Percentiles rank a stretch among this genome's conserved stretches.
These are phyloP conservation scores for Fabrea salina DNA, from an alignment of 169 alveolate species.

Conservation along the genomic window DNA sequence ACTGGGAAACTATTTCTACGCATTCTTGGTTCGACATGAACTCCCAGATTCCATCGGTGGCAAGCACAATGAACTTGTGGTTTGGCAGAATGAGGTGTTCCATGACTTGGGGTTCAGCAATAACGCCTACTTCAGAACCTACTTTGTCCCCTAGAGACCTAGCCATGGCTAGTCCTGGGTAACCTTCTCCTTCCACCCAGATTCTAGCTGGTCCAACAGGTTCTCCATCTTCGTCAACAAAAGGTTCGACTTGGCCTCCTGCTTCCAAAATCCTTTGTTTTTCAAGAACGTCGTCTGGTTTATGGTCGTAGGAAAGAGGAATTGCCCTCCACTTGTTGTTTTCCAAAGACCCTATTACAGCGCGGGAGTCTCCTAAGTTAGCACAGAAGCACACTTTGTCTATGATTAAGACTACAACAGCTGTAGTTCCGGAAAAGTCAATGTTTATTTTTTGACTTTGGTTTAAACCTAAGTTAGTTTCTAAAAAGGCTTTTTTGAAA, in stretches of 20 bases:
- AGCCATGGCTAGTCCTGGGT: conserved; percentile 91
- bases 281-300: conserved; percentile 78
- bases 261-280: conserved; percentile 73
- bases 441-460: conserved; percentile 1
- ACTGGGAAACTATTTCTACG: conserved; percentile 22
- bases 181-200: conserved; percentile 30
- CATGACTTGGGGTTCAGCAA: conserved; percentile 76
- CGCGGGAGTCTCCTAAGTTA: conserved; percentile 65
- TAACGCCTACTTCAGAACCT: conserved; percentile 88
- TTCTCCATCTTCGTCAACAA: conserved; percentile 68
- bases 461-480: not conserved
- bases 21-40: conserved; percentile 65
- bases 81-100: conserved; percentile 48
- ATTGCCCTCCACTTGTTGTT: not conserved
- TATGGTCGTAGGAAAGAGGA: conserved; percentile 73
- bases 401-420: conserved; percentile 25
- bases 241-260: conserved; percentile 86
- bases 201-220: conserved; percentile 23
- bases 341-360: conserved; percentile 34
- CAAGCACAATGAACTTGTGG: conserved; percentile 53
- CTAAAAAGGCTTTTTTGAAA: not conserved
- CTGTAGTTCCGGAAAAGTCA: conserved; percentile 39
- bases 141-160: conserved; percentile 89
- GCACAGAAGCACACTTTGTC: conserved; percentile 40
- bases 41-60: conserved; percentile 73